Base-by-base conservation (phyloP, 169 alveolate genomes). In the Eimeria maxima region DNA sequence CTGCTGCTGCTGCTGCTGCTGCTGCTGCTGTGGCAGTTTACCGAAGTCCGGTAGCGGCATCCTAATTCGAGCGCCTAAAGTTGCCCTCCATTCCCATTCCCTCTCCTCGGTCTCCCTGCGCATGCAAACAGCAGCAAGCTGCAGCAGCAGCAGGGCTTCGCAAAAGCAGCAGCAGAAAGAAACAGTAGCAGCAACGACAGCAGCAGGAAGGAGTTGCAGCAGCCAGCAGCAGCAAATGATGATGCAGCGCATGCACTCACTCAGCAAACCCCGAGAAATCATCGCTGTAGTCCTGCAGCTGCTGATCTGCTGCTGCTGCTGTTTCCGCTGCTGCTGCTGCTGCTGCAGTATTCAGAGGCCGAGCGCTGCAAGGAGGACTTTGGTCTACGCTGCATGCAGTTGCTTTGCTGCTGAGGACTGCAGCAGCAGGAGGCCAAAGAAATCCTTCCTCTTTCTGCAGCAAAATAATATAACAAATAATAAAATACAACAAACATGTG, bases 21-120 rank as follows among this genome's bases (percentile, higher is more conserved):
- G 78, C 42, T 13, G 78, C 78, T 14, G 27, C 44, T 11, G 27
- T 16, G 11, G 42, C 27, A 18, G 53, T 65, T 22, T 42, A 76
- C 87, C 87, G 60, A 76, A 76, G 55, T 76, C 87, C 16, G 87
- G 87, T 65, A 76, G 87, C 60, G 87, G 87, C 29, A 76, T n/a
- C 63, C 42, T 76, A 13, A 76, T 22, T 76, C 60, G 55, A 27
- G 87, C 55, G 60, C 87, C 87, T 10, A 33, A 60, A 42, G 65
- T 76, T 1, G 87, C 87, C 8, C 38, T 14, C 87, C 87, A 76
- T 33, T 76, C 42, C 87, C 87, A 76, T 38, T 76, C 60, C 20
- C 87, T 76, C 87, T 76, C 87, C 33, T 76, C 87, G 6, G 44
- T 27, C 18, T 76, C 87, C 63, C 87, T 76, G 87, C 10, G 87